phyloP scores from a whole-genome alignment of 2,329 filamentous ascomycete genomes.

The Hysterium pulicare region DNA sequence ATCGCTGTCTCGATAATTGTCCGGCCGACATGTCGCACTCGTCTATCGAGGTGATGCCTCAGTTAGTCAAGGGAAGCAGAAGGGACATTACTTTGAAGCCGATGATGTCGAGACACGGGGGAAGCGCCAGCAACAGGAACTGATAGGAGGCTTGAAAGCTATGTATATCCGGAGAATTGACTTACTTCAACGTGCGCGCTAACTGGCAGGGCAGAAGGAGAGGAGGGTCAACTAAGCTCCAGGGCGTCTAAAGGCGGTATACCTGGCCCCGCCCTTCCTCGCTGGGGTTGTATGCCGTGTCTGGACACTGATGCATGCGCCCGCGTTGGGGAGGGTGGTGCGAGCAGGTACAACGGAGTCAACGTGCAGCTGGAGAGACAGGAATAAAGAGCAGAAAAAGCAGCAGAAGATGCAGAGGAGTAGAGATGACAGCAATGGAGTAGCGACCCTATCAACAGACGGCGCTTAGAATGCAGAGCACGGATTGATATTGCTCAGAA shows the following conservation, averaged over 20 bases:
- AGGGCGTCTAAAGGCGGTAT: constrained; percentile 37
- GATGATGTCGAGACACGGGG: constrained; percentile 21
- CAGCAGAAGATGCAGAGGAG: constrained; percentile 12
- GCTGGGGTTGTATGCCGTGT: constrained; percentile 32
- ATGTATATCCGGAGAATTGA: constrained; percentile 31
- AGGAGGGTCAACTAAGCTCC: constrained; percentile 25
- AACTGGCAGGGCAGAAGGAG: constrained; percentile 26
- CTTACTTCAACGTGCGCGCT: constrained; percentile 39
- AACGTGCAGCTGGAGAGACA: constrained; percentile 34
- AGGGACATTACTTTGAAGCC: constrained; percentile 27
- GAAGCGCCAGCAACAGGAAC: constrained; percentile 15
- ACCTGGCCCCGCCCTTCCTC: constrained; percentile 37
- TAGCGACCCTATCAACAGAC: constrained; percentile 32
- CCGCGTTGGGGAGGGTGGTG: constrained; percentile 30
- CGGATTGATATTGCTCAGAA: constrained; percentile 35
- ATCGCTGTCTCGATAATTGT: constrained; percentile 38
- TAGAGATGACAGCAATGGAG: constrained; percentile 26
- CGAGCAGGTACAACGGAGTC: constrained; percentile 24
- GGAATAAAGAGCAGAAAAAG: constrained; percentile 17
- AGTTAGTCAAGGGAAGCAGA: constrained; percentile 23
- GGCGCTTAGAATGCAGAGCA: constrained; percentile 35
- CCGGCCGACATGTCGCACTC: constrained; percentile 44
- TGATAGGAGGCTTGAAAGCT: constrained; percentile 18
- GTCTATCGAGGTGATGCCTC: constrained; percentile 19
- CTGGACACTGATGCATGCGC: constrained; percentile 41